Conservation (phyloP, 2,329 filamentous ascomycete species). For the Aspergillus hiratsukae region DNA sequence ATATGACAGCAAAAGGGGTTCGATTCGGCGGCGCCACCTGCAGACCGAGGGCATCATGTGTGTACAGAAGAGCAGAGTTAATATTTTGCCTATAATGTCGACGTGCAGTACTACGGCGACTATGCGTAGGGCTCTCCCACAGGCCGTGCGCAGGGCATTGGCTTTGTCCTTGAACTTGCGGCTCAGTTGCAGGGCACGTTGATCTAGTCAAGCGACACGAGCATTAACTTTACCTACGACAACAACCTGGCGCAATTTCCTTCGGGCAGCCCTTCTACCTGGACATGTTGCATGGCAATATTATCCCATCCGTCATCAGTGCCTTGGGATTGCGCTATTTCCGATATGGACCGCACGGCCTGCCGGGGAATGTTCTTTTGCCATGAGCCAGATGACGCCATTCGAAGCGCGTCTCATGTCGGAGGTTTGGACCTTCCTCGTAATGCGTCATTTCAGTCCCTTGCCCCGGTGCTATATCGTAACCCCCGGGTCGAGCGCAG, state of each 20-base stretch:
- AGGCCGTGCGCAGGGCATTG: slow-evolving; percentile 67
- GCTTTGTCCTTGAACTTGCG: slow-evolving; percentile 68
- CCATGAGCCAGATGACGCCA: slow-evolving; percentile 35
- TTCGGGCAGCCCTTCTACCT: slow-evolving; percentile 69
- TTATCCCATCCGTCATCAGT: slow-evolving; percentile 64
- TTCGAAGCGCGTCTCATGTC: slow-evolving; percentile 54
- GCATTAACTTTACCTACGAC: slow-evolving; percentile 42
- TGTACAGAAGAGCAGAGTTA: too few species aligned
- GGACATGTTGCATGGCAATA: slow-evolving; percentile 75
- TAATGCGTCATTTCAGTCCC: slow-evolving; percentile 24
- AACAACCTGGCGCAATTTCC: slow-evolving; percentile 64
- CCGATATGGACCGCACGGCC: slow-evolving; percentile 24
- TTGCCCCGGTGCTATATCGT: slow-evolving; percentile 33
- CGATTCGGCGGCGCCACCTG: too few species aligned
- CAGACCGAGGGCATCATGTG: too few species aligned
- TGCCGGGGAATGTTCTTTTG: slow-evolving; percentile 35
- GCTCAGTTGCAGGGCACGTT: slow-evolving; percentile 53
- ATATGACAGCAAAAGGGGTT: too few species aligned
- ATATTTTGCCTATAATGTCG: slow-evolving; percentile 67
- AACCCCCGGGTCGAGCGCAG: slow-evolving; percentile 21
- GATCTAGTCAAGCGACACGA: slow-evolving; percentile 30
- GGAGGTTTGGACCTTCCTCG: slow-evolving; percentile 50
- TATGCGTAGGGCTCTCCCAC: slow-evolving; percentile 61
- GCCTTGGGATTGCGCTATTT: slow-evolving; percentile 66
- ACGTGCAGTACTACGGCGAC: slow-evolving; percentile 60